Conservation (phyloP, 768 basidiomycete species). For the Gautieria morchelliformis region DNA sequence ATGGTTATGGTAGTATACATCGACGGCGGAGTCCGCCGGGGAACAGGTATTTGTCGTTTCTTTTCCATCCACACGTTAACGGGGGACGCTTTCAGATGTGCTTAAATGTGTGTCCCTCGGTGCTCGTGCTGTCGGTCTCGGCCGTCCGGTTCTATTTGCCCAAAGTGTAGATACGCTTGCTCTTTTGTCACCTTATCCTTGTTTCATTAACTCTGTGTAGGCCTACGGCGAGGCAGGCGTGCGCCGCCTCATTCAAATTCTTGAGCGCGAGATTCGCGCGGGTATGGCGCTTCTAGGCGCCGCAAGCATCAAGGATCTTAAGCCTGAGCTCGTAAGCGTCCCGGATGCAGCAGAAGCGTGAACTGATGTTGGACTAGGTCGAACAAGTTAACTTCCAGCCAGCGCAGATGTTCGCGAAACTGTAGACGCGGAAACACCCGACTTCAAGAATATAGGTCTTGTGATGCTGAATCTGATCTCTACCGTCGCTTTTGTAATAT, state of each 20-base stretch:
- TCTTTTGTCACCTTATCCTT: background rate
- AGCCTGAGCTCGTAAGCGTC: conserved; percentile 59
- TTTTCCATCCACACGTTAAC: background rate
- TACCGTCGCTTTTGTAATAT: background rate
- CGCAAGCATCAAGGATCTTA: conserved; percentile 50
- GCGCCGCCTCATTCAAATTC: conserved; percentile 50
- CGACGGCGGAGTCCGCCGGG: conserved; percentile 74
- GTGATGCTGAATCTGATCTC: background rate
- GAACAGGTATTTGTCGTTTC: conserved; percentile 44
- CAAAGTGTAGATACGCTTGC: conserved; percentile 48
- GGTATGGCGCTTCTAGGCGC: conserved; percentile 74
- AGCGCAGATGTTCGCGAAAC: conserved; percentile 7
- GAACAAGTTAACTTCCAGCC: conserved; percentile 60
- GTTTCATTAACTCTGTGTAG: conserved; percentile 24
- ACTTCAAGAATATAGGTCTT: background rate
- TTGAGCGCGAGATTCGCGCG: conserved; percentile 69
- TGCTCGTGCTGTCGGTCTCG: conserved; percentile 78
- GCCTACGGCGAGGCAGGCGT: conserved; percentile 71
- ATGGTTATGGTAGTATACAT: conserved; percentile 58
- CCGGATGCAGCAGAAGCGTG: background rate
- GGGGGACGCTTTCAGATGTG: conserved; percentile 40
- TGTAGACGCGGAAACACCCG: background rate
- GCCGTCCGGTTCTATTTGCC: conserved; percentile 78
- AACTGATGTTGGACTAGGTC: conserved; percentile 15
- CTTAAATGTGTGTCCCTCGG: conserved; percentile 87